Evolutionary conservation across 768 basidiomycete species (phyloP).

Genomic region (Rhodotorula diobovata): DNA sequence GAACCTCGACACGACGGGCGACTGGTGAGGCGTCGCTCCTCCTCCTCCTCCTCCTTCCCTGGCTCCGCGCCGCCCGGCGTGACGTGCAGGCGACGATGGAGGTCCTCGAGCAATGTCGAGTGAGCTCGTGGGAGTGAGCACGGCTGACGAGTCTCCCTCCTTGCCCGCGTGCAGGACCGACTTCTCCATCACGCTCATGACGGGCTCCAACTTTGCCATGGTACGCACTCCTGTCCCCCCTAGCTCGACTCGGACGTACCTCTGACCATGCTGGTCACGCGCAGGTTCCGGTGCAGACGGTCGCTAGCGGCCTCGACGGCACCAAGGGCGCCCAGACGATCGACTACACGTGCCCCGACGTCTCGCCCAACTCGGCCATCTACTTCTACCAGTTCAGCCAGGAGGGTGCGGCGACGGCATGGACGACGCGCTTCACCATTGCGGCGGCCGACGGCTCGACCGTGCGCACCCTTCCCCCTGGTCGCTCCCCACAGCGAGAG

Average conservation of each 20-base stretch:
- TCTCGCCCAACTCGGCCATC: constrained; percentile 26
- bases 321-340: constrained; percentile 23
- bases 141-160: too few relatives aligned
- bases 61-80: too few relatives aligned
- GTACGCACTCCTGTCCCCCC: background rate
- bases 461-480: too few relatives aligned
- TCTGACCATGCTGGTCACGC: background rate
- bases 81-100: too few relatives aligned
- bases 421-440: constrained; percentile 42
- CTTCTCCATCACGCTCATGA: constrained; percentile 21
- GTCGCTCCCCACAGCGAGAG: too few relatives aligned
- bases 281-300: constrained; percentile 6
- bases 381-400: constrained; percentile 41
- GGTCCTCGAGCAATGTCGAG: too few relatives aligned
- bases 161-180: background rate
- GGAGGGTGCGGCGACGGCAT: constrained; percentile 14
- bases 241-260: background rate
- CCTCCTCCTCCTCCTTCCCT: background rate
- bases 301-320: constrained; percentile 19
- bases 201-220: constrained; percentile 24
- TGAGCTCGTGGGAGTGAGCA: too few relatives aligned
- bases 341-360: constrained; percentile 34
- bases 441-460: constrained; percentile 26
- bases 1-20: constrained; percentile 11
- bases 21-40: too few relatives aligned